These are phyloP conservation scores for Leccinum arenicola DNA, from an alignment of 768 basidiomycete species.

Conservation along the genomic window DNA sequence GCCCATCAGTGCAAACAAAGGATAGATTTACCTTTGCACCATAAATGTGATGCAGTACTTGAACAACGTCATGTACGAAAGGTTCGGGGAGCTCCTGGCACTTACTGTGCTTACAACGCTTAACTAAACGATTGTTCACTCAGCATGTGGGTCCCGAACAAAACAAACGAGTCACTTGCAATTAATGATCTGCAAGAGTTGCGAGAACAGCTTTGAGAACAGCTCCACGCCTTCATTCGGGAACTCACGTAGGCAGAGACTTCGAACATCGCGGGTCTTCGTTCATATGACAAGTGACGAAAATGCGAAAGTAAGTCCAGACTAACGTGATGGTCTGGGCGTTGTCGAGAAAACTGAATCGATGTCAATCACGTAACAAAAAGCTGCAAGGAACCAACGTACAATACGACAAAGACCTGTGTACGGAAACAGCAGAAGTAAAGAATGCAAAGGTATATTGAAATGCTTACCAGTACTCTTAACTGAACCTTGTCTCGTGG, in stretches of 20 bases:
- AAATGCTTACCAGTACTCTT: conserved; percentile 14
- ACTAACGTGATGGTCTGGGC: background rate
- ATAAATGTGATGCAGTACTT: conserved; percentile 19
- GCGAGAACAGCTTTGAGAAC: background rate
- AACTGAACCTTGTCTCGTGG: conserved; percentile 12
- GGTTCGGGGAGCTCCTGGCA: background rate
- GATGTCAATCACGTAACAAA: background rate
- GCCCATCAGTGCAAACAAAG: background rate
- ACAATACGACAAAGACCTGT: conserved; percentile 14
- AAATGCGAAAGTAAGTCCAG: background rate
- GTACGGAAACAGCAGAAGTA: background rate
- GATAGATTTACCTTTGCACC: conserved; percentile 18
- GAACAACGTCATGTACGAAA: background rate
- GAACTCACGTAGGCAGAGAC: conserved; percentile 10
- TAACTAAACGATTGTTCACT: conserved; percentile 1
- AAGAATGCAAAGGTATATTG: background rate
- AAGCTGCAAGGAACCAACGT: background rate
- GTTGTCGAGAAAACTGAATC: conserved; percentile 8
- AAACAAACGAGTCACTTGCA: background rate
- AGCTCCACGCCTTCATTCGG: background rate
- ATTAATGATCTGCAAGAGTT: background rate
- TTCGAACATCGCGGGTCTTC: background rate
- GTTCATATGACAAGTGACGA: conserved; percentile 12
- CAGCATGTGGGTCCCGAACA: background rate
- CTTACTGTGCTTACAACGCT: conserved; percentile 3